Conservation (phyloP, 2,329 filamentous ascomycete species). For the Tolypocladium nubicola region DNA sequence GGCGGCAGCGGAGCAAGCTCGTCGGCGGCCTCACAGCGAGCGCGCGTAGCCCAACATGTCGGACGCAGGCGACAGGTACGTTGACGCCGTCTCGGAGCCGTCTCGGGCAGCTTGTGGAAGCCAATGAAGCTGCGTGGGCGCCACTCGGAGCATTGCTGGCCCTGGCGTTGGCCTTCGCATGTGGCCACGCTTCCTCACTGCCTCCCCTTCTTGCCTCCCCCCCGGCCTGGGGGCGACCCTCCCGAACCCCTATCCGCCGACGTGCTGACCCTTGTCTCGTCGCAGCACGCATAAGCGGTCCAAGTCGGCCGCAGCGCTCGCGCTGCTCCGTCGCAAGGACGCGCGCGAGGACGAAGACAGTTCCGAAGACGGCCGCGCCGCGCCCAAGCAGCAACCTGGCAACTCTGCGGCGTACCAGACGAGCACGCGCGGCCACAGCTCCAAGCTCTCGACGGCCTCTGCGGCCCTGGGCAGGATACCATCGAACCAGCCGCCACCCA, state of each 20-base stretch:
- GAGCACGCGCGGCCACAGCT: constrained; percentile 30
- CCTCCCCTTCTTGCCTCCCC: neutral
- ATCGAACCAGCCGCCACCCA: constrained; percentile 18
- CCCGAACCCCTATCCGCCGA: neutral
- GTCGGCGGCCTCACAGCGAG: neutral
- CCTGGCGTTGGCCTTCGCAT: too few relatives aligned
- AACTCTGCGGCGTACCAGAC: constrained; percentile 24
- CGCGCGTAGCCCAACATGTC: constrained; percentile 14
- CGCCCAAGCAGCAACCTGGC: constrained; percentile 16
- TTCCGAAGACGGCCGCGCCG: constrained; percentile 34
- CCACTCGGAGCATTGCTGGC: neutral
- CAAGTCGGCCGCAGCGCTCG: constrained; percentile 40
- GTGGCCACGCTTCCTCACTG: too few relatives aligned
- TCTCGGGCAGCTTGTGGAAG: neutral
- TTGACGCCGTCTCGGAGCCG: neutral
- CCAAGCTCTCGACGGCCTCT: constrained; percentile 34
- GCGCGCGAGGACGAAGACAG: constrained; percentile 41
- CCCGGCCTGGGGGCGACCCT: neutral
- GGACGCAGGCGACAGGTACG: constrained; percentile 19
- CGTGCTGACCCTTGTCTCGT: neutral
- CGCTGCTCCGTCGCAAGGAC: constrained; percentile 44
- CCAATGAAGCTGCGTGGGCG: neutral
- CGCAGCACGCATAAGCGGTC: constrained; percentile 36
- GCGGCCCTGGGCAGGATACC: constrained; percentile 29
- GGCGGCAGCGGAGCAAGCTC: neutral